phyloP scores from a whole-genome alignment of 768 basidiomycete species.

The Boletellus ananiceps region DNA sequence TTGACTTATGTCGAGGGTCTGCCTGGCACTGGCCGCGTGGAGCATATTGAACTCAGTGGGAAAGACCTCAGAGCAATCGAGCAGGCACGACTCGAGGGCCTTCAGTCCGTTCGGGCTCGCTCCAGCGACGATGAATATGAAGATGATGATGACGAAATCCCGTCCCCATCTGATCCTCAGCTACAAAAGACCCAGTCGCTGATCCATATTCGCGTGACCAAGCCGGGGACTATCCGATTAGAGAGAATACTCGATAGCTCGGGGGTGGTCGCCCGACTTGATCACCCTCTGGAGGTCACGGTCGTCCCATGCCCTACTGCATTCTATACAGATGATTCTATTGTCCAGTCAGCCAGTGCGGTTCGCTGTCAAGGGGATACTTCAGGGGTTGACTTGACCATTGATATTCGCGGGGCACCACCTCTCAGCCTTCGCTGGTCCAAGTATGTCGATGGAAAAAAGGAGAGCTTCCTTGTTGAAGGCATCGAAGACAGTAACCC shows the following conservation, averaged over 20 bases:
- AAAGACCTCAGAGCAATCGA: conserved; percentile 70
- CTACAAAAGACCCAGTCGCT: conserved; percentile 75
- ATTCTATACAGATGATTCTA: conserved; percentile 47
- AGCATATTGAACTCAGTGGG: conserved; percentile 50
- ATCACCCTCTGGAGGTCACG: conserved; percentile 55
- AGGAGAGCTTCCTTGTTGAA: conserved; percentile 74
- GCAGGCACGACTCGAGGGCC: conserved; percentile 47
- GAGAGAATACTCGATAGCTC: conserved; percentile 69
- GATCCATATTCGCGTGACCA: conserved; percentile 63
- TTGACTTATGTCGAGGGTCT: conserved; percentile 46
- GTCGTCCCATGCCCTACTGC: conserved; percentile 82
- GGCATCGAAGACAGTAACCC: conserved; percentile 67
- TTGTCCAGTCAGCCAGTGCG: conserved; percentile 35
- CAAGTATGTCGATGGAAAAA: conserved; percentile 58
- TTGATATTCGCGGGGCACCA: conserved; percentile 68
- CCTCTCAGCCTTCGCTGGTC: conserved; percentile 77
- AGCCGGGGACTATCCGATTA: conserved; percentile 71
- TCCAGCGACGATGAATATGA: conserved; percentile 65
- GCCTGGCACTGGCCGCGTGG: conserved; percentile 41
- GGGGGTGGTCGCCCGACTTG: conserved; percentile 69
- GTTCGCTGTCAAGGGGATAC: conserved; percentile 70
- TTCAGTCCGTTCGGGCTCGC: conserved; percentile 42
- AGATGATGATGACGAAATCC: conserved; percentile 42
- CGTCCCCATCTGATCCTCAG: conserved; percentile 33
- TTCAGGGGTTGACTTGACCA: conserved; percentile 49